These are phyloP conservation scores for Penicillium sp. DNA, from an alignment of 2,329 filamentous ascomycete genomes.

Conservation along the genomic window DNA sequence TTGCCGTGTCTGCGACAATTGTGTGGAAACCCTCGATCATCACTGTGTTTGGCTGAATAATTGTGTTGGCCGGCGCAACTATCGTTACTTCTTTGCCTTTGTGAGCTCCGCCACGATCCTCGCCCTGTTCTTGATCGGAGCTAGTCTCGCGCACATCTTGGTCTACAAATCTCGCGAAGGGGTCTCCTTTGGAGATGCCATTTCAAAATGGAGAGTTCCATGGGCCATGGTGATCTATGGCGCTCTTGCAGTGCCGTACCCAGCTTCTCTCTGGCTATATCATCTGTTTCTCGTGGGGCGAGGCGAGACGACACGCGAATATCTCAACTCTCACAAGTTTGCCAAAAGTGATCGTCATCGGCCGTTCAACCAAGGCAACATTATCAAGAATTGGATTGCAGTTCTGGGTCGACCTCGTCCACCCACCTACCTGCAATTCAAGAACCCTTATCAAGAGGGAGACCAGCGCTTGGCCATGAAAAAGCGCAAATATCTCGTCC, in stretches of 20 bases:
- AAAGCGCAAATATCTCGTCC: slow-evolving; percentile 48
- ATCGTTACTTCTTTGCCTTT: slow-evolving; percentile 95
- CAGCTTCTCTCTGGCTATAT: slow-evolving; percentile 75
- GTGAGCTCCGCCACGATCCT: slow-evolving; percentile 73
- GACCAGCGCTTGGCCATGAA: slow-evolving; percentile 73
- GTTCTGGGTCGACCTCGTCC: slow-evolving; percentile 78
- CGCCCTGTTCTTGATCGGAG: slow-evolving; percentile 66
- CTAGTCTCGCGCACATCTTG: slow-evolving; percentile 73
- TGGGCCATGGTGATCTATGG: slow-evolving; percentile 88
- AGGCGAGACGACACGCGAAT: slow-evolving; percentile 92
- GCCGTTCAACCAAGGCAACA: slow-evolving; percentile 74
- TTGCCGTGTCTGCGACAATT: slow-evolving; percentile 94
- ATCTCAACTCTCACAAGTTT: slow-evolving; percentile 94
- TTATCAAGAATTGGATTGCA: slow-evolving; percentile 70
- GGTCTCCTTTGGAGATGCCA: slow-evolving; percentile 62
- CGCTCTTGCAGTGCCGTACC: slow-evolving; percentile 69
- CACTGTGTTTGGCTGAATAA: slow-evolving; percentile 99
- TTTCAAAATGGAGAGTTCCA: slow-evolving; percentile 66
- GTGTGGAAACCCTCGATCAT: slow-evolving; percentile 93
- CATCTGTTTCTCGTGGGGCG: slow-evolving; percentile 86
- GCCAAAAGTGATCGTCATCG: slow-evolving; percentile 83
- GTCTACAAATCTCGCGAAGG: slow-evolving; percentile 60
- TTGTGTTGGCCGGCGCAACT: slow-evolving; percentile 92
- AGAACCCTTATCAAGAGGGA: slow-evolving; percentile 65
- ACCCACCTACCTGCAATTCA: slow-evolving; percentile 86